These are phyloP conservation scores for Borovskyia barvae DNA, from an alignment of 208 protist species.

Conservation along the genomic window DNA sequence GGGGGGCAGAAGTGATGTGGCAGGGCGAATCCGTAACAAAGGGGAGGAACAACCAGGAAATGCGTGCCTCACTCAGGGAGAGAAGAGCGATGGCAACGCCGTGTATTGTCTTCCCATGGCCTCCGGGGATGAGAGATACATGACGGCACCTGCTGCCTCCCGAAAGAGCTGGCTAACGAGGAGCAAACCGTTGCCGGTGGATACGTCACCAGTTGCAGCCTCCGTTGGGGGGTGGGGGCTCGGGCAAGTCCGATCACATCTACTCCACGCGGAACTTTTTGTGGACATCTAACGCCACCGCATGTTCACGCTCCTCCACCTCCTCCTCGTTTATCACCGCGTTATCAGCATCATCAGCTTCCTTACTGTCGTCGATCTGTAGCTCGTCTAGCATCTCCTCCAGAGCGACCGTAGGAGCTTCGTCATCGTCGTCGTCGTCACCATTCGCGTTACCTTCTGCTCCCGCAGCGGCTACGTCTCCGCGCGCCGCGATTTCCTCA, in stretches of 20 bases:
- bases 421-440: slow-evolving; percentile 58
- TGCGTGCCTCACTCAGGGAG: too few relatives aligned
- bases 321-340: slow-evolving; percentile 15
- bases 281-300: slow-evolving; percentile 19
- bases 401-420: slow-evolving; percentile 54
- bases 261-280: slow-evolving; percentile 37
- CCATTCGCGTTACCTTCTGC: slow-evolving; percentile 8
- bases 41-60: too few relatives aligned
- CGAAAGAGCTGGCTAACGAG: too few relatives aligned
- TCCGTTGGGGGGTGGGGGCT: too few relatives aligned
- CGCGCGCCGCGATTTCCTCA: slow-evolving; percentile 38
- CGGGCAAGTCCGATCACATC: too few relatives aligned
- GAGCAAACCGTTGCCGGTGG: too few relatives aligned
- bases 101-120: neutral
- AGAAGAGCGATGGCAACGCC: neutral
- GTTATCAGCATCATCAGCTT: slow-evolving; percentile 6
- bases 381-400: slow-evolving; percentile 90
- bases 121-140: too few relatives aligned
- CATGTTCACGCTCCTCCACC: slow-evolving; percentile 16
- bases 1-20: too few relatives aligned
- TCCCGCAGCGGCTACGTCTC: neutral
- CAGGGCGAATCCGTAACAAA: too few relatives aligned
- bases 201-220: too few relatives aligned
- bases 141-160: too few relatives aligned
- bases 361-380: slow-evolving; percentile 55